Evolutionary conservation across 2,329 filamentous ascomycete genomes (phyloP).

Genomic region (Tolypocladium amazonense): DNA sequence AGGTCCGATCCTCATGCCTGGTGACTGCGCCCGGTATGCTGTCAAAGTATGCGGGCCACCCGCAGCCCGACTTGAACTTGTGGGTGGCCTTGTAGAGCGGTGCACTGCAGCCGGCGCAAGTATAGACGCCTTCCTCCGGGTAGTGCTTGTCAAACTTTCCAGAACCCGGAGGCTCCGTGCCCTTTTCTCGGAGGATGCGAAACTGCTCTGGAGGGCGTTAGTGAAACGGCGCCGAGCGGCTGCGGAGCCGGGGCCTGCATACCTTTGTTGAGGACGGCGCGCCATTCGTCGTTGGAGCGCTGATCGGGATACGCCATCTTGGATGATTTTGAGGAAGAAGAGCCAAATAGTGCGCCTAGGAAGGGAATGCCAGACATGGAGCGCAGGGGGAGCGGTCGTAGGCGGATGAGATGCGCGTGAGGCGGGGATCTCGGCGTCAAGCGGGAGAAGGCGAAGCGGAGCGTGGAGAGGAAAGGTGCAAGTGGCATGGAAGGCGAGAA

Average conservation of each 20-base stretch:
- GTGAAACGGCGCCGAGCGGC: slow-evolving; percentile 1
- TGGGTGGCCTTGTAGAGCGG: slow-evolving; percentile 88
- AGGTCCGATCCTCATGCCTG: slow-evolving; percentile 62
- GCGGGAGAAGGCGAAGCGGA: slow-evolving; percentile 37
- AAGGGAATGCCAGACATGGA: slow-evolving; percentile 76
- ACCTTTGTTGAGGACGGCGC: slow-evolving; percentile 61
- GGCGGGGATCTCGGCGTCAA: slow-evolving; percentile 18
- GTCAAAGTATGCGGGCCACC: slow-evolving; percentile 98
- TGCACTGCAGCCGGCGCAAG: slow-evolving; percentile 74
- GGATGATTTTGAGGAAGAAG: slow-evolving; percentile 41
- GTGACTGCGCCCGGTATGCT: slow-evolving; percentile 84
- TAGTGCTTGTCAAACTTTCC: slow-evolving; percentile 85
- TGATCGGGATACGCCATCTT: slow-evolving; percentile 71
- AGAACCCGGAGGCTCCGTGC: slow-evolving; percentile 71
- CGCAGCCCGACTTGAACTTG: slow-evolving; percentile 94
- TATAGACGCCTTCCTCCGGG: slow-evolving; percentile 67
- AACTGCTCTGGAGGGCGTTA: slow-evolving; percentile 67
- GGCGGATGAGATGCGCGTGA: slow-evolving; percentile 8
- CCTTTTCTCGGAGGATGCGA: slow-evolving; percentile 82
- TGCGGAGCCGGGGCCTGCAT: slow-evolving; percentile 7
- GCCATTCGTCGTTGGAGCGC: slow-evolving; percentile 78
- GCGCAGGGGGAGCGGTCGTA: slow-evolving; percentile 18
- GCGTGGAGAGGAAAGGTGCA: slow-evolving; percentile 32
- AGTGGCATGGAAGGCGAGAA: slow-evolving; percentile 34
- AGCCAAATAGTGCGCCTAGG: slow-evolving; percentile 62